These are phyloP conservation scores for Rubia occidens DNA, from an alignment of 305 asterid genomes.

Conservation along the genomic window DNA sequence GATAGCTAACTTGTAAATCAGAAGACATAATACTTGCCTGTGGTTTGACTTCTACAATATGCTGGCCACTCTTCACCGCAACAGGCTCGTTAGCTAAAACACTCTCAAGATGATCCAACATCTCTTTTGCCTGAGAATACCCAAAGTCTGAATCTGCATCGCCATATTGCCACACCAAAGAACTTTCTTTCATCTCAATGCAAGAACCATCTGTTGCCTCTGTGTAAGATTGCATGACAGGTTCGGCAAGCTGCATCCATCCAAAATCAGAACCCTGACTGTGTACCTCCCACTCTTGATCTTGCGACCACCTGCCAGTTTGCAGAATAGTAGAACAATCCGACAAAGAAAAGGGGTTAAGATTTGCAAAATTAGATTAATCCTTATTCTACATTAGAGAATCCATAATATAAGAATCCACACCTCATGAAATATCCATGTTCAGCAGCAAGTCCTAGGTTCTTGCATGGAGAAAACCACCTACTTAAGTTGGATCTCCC, in stretches of 20 bases:
- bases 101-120: slow-evolving; percentile 91
- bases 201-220: slow-evolving; percentile 96
- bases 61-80: slow-evolving; percentile 87
- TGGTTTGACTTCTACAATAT: slow-evolving; percentile 88
- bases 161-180: slow-evolving; percentile 87
- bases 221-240: slow-evolving; percentile 81
- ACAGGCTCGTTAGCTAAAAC: slow-evolving; percentile 92
- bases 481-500: slow-evolving; percentile 74
- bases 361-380: background rate
- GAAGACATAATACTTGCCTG: slow-evolving; percentile 41
- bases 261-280: slow-evolving; percentile 70
- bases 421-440: slow-evolving; percentile 93
- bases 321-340: slow-evolving; percentile 17
- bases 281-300: slow-evolving; percentile 72
- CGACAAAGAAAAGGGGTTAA: slow-evolving; percentile 5
- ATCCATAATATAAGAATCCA: slow-evolving; percentile 18
- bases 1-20: slow-evolving; percentile 1
- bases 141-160: slow-evolving; percentile 90
- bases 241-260: slow-evolving; percentile 94
- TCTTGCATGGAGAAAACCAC: slow-evolving; percentile 80
- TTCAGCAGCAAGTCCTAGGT: slow-evolving; percentile 88
- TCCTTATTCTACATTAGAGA: background rate
- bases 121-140: slow-evolving; percentile 89
- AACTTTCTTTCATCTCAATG: slow-evolving; percentile 80
- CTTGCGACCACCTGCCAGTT: slow-evolving; percentile 67